phyloP scores from a whole-genome alignment of 345 rosid species.

The Sisymbrium altissimum region DNA sequence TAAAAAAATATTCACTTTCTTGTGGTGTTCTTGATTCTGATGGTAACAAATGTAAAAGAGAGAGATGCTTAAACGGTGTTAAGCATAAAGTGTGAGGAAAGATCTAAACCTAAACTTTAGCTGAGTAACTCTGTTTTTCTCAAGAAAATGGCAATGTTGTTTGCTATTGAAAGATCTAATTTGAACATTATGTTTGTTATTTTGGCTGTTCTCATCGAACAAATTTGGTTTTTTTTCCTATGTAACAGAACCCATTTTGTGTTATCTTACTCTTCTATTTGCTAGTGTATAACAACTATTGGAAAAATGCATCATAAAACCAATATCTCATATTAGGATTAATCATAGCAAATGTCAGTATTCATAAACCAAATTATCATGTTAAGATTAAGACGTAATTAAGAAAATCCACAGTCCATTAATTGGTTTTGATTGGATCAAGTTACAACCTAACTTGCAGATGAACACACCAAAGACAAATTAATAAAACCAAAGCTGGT shows the following conservation, averaged over 20 bases:
- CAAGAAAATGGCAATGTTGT: neutral
- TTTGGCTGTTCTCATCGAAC: conserved; percentile 1
- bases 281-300: neutral
- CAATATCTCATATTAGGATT: neutral
- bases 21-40: conserved; percentile 29
- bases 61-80: conserved; percentile 27
- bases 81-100: conserved; percentile 27
- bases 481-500: conserved; percentile 7
- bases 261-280: neutral
- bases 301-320: neutral
- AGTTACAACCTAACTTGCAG: conserved; percentile 3
- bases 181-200: neutral
- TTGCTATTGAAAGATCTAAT: conserved; percentile 7
- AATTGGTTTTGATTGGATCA: conserved; percentile 4
- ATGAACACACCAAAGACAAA: conserved; percentile 10
- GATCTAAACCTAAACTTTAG: conserved; percentile 15
- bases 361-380: neutral
- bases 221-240: neutral
- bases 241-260: neutral
- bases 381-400: neutral
- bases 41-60: conserved; percentile 23
- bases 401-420: neutral
- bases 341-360: neutral
- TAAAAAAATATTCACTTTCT: conserved; percentile 11
- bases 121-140: conserved; percentile 19